Conservation (phyloP, 2,329 filamentous ascomycete species). For the Hypoxylon sp. region DNA sequence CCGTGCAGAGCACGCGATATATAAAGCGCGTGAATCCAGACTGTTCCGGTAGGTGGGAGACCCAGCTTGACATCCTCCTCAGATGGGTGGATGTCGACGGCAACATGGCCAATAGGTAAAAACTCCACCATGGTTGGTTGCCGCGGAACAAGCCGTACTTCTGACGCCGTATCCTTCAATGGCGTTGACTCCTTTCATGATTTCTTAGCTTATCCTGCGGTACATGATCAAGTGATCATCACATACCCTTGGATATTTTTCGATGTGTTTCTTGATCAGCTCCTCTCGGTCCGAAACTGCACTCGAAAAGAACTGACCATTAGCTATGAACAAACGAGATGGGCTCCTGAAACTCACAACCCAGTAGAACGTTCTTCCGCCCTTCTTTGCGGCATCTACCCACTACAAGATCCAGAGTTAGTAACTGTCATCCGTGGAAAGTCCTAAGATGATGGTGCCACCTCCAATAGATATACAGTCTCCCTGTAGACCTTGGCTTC, state of each 20-base stretch:
- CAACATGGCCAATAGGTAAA: slow-evolving; percentile 53
- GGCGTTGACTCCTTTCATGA: slow-evolving; percentile 44
- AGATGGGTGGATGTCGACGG: slow-evolving; percentile 47
- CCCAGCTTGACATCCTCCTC: slow-evolving; percentile 45
- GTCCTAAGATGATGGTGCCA: slow-evolving; percentile 3
- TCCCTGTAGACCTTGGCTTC: neutral
- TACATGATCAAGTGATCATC: slow-evolving; percentile 4
- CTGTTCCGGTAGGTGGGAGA: slow-evolving; percentile 44
- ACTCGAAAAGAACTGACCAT: slow-evolving; percentile 45
- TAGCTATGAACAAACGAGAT: slow-evolving; percentile 13
- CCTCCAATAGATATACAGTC: neutral
- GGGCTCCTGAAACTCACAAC: slow-evolving; percentile 45
- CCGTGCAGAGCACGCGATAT: slow-evolving; percentile 51
- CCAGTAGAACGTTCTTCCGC: slow-evolving; percentile 53
- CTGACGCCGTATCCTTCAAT: slow-evolving; percentile 49
- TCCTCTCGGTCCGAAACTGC: slow-evolving; percentile 42
- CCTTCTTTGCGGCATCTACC: slow-evolving; percentile 47
- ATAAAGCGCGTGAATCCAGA: slow-evolving; percentile 54
- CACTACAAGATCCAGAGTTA: slow-evolving; percentile 38
- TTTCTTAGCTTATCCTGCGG: neutral
- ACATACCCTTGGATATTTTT: slow-evolving; percentile 45
- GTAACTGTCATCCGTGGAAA: slow-evolving; percentile 5
- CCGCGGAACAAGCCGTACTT: slow-evolving; percentile 42
- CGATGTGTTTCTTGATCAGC: slow-evolving; percentile 45
- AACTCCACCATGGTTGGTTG: slow-evolving; percentile 46